These are phyloP conservation scores for Porpolomopsis calyptriformis DNA, from an alignment of 768 basidiomycete genomes.

Conservation along the genomic window DNA sequence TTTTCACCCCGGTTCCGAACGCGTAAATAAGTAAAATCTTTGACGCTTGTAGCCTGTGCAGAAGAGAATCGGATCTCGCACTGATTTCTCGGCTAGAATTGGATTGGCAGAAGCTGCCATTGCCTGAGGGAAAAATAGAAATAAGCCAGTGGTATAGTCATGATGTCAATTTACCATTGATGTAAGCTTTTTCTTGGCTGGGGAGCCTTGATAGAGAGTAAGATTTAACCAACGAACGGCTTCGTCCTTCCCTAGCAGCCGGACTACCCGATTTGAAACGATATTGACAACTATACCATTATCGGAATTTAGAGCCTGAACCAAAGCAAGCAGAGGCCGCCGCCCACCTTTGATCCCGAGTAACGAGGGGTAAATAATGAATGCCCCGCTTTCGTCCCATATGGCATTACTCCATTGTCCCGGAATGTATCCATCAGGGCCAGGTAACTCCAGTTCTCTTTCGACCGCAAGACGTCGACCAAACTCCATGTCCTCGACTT, in stretches of 20 bases:
- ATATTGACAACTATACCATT: slow-evolving; percentile 71
- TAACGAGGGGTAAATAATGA: slow-evolving; percentile 86
- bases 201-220: slow-evolving; percentile 86
- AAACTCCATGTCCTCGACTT: slow-evolving; percentile 98
- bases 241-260: slow-evolving; percentile 90
- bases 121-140: slow-evolving; percentile 36
- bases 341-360: slow-evolving; percentile 84
- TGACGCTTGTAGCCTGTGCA: slow-evolving; percentile 89
- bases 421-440: slow-evolving; percentile 58
- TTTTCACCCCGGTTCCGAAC: slow-evolving; percentile 79
- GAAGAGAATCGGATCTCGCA: slow-evolving; percentile 83
- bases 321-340: not conserved
- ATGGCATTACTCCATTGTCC: slow-evolving; percentile 79
- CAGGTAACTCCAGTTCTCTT: slow-evolving; percentile 78
- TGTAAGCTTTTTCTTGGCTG: slow-evolving; percentile 70
- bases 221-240: slow-evolving; percentile 83
- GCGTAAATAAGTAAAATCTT: slow-evolving; percentile 92
- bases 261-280: slow-evolving; percentile 84
- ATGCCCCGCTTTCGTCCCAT: slow-evolving; percentile 98
- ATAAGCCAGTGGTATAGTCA: not conserved
- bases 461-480: slow-evolving; percentile 92
- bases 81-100: slow-evolving; percentile 74
- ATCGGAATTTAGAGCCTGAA: not conserved
- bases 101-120: slow-evolving; percentile 97
- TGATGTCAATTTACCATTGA: slow-evolving; percentile 51